phyloP scores from a whole-genome alignment of 257 asterid genomes.

The Fraxinus americana region DNA sequence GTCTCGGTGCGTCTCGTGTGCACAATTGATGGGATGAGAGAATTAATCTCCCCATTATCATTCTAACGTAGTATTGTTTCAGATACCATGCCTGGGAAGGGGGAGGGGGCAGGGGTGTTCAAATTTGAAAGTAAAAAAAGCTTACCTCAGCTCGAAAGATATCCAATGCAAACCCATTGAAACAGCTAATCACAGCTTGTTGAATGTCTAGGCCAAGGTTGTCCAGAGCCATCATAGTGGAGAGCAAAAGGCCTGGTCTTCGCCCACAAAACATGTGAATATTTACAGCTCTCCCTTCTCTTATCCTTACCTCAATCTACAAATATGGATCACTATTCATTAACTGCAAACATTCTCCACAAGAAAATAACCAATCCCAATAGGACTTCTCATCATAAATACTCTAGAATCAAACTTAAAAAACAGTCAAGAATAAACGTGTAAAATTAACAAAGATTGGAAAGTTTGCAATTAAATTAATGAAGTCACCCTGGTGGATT shows the following conservation, averaged over 20 bases:
- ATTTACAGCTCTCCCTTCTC: conserved; percentile 71
- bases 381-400: background rate
- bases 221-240: conserved; percentile 67
- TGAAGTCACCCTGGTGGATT: conserved; percentile 58
- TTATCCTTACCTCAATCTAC: conserved; percentile 67
- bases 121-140: background rate
- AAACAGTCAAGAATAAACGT: background rate
- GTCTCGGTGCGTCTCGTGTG: background rate
- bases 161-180: conserved; percentile 70
- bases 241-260: conserved; percentile 57
- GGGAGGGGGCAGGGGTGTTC: background rate
- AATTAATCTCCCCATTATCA: background rate
- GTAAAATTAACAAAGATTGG: no score
- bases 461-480: background rate
- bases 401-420: background rate
- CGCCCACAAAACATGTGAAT: conserved; percentile 70
- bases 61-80: background rate
- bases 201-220: conserved; percentile 66
- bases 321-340: background rate
- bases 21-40: background rate
- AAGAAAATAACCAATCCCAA: background rate
- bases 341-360: background rate
- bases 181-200: conserved; percentile 78
- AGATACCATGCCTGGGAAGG: background rate
- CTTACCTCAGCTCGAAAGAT: conserved; percentile 72